Conservation (phyloP, 768 basidiomycete species). For the Dioszegia hungarica region DNA sequence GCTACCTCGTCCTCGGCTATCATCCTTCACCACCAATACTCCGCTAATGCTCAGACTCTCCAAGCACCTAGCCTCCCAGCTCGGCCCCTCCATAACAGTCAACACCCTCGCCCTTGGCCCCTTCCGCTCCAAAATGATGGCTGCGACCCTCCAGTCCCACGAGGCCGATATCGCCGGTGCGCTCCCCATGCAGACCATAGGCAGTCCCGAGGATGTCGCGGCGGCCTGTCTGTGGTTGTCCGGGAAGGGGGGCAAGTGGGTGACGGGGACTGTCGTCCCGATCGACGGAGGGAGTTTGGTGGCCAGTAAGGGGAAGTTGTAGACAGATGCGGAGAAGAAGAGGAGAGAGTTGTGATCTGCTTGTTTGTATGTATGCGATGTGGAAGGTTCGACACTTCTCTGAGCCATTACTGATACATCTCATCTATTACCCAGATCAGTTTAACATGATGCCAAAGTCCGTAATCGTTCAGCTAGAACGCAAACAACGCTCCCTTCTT, state of each 20-base stretch:
- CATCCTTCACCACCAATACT: no score
- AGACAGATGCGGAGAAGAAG: no score
- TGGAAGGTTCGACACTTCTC: not conserved
- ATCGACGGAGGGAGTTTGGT: conserved; percentile 62
- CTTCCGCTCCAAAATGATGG: conserved; percentile 56
- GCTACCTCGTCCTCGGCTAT: no score
- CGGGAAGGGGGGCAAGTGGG: conserved; percentile 59
- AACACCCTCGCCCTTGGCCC: conserved; percentile 63
- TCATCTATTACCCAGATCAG: no score
- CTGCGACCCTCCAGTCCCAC: conserved; percentile 53
- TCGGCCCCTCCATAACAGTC: conserved; percentile 61
- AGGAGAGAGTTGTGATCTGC: no score
- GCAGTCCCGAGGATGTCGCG: conserved; percentile 62
- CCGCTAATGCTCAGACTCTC: no score
- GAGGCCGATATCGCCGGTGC: conserved; percentile 53
- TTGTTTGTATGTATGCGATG: no score
- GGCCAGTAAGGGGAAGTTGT: conserved; percentile 32
- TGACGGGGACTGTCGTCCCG: conserved; percentile 61
- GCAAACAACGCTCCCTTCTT: conserved; percentile 78
- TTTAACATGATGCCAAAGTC: no score
- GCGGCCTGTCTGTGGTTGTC: conserved; percentile 62
- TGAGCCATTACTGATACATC: no score
- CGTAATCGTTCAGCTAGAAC: conserved; percentile 15
- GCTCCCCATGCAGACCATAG: conserved; percentile 58
- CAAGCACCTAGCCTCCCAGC: conserved; percentile 57